Evolutionary conservation across 2,329 filamentous ascomycete species (phyloP), one percentile per base, ranked within the genome.

Genomic region (Talaromyces amestolkiae): DNA sequence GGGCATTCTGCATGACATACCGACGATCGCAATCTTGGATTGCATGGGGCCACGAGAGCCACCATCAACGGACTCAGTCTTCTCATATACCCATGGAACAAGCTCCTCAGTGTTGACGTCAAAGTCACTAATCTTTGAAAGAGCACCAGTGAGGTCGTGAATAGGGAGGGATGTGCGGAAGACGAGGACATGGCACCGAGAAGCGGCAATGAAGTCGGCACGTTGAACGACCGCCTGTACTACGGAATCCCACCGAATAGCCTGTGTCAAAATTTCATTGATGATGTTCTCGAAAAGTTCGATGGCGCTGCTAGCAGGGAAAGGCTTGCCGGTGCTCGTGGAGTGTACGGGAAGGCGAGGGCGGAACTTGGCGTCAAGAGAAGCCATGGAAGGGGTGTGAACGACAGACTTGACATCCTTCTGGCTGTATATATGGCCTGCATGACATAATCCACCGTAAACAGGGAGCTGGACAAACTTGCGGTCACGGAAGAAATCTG

Each of bases 1-100:
- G 2, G 90, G 90, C 75, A 91, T 91, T 60, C 90, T 85, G 63
- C 90, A 89, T 60, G 90, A 85, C 87, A 91, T 91, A 59, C 92
- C 92, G 33, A 95, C 89, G 69, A 96, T 92, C 67, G 92, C 92
- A 66, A 95, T 85, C 31, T 68, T 67, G 15, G 51, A 58, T 15
- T 58, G 54, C 15, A 27, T 22, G 11, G 54, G n/a, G 13, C 33
- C 54, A 10, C 54, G 33, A 39, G 33, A 24, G 11, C 53, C 53
- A 24, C 53, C 53, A 10, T 69, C 51, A 4, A 75, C 45, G 11
- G 76, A 60, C 10, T 47, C 43, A 6, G 74, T 71, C 53, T 66
- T 64, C 10, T 39, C 17, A 19, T 43, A 41, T n/a, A 56, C 45
- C 35, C 17, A 51, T 47, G 68, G 22, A 9, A 58, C n/a, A 47